Conservation (phyloP, 2,329 filamentous ascomycete species). For the Ceratocystis lukuohia region DNA sequence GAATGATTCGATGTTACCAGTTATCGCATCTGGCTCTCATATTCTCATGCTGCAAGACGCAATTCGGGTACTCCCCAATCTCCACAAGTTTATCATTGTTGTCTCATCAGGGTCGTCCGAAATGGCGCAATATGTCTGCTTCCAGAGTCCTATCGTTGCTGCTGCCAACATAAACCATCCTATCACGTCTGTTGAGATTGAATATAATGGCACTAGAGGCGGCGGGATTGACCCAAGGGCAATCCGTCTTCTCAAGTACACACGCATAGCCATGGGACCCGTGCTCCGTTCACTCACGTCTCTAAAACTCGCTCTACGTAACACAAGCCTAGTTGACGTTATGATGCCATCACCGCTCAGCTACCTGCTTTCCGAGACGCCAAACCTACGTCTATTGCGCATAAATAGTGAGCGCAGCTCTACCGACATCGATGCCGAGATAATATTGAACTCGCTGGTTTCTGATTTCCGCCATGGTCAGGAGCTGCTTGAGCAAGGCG, state of each 20-base stretch:
- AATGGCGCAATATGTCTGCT: not conserved
- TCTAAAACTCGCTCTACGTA: not conserved
- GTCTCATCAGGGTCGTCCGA: not conserved
- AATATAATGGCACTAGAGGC: not conserved
- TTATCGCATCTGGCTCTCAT: not conserved
- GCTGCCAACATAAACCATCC: not conserved
- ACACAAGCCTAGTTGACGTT: not conserved
- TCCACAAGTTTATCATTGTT: not conserved
- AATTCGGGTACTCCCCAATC: not conserved
- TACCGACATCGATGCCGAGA: not conserved
- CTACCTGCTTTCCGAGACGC: conserved; percentile 4
- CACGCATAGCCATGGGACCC: not conserved
- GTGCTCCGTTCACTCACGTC: not conserved
- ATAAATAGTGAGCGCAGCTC: not conserved
- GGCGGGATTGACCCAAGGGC: not conserved
- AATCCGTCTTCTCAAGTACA: not conserved
- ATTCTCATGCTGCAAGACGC: not conserved
- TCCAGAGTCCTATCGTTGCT: conserved; percentile 3
- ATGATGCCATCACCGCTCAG: not conserved
- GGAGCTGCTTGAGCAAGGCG: not conserved
- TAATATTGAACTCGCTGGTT: not conserved
- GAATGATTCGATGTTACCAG: not conserved
- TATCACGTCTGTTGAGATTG: not conserved
- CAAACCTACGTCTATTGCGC: not conserved
- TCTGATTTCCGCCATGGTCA: not conserved